Evolutionary conservation across 1,284 basidiomycete genomes (phyloP), one percentile per base, ranked within the genome.

Genomic region (Cerioporus squamosus): DNA sequence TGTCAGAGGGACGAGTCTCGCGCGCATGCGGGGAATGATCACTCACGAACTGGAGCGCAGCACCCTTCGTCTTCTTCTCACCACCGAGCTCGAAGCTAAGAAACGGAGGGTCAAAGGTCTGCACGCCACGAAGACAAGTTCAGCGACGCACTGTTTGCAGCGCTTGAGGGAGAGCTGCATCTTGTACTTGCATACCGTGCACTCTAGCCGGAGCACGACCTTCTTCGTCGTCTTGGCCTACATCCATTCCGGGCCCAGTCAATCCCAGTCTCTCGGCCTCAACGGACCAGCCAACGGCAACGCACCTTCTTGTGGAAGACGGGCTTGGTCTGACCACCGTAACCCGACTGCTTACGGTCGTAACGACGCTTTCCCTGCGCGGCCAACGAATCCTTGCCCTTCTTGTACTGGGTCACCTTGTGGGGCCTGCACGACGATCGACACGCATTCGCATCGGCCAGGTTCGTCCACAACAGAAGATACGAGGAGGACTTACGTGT

Each of bases 351-450:
- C 86, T 97, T 98, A 72, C 93, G 89, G 84, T 98, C 97, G 83
- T 99, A 99, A 86, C 97, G 95, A 75, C 97, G 94, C 91, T 99
- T 99, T 82, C 97, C 97, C 84, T 99, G 95, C 62, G 95, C 96
- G 76, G 92, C 91, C 67, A 95, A 80, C 62, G 95, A 97, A 76
- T 94, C 95, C 83, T 97, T 97, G 76, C 95, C 95, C 86, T 94
- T 97, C 91, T 97, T 98, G 87, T 97, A 97, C 77, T 97, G 95
- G 62, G 95, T 97, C 69, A 95, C 95, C 80, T 97, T 97, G 82
- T 97, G 95, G 59, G 94, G 91, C 60, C 91, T 94, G 70, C 17
- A 62, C 33, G n/a, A 47, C 12, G 23, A 36, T 18, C 44, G 5
- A 6, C 17, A 43, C 43, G 45, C 47, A 51, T 17, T 31, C 14